Percentiles rank a stretch among this genome's conserved stretches.
Evolutionary conservation across 306 rosid genomes (phyloP).

Genomic region (Medicago lupulina): DNA sequence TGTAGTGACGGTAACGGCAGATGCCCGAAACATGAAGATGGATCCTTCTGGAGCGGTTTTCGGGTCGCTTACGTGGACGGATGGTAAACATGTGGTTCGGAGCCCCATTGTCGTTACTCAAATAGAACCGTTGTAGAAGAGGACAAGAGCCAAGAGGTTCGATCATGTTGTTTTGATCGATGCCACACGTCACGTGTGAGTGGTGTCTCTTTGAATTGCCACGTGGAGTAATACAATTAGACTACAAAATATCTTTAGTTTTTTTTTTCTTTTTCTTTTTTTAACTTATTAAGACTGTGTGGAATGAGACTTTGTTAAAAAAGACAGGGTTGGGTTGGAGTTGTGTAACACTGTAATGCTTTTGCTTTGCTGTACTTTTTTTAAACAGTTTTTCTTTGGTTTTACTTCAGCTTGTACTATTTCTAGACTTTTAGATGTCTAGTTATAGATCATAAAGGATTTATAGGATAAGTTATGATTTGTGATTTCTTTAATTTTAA

Average conservation of each 20-base stretch:
- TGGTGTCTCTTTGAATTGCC: conserved; percentile 6
- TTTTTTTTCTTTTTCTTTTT: not conserved
- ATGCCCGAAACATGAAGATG: conserved; percentile 52
- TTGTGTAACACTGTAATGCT: conserved; percentile 9
- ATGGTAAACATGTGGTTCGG: conserved; percentile 85
- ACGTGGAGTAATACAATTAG: conserved; percentile 18
- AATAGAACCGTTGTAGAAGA: conserved; percentile 62
- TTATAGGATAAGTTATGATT: conserved; percentile 24
- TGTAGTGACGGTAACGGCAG: conserved; percentile 62
- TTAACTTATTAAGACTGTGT: conserved; percentile 15
- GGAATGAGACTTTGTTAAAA: conserved; percentile 23
- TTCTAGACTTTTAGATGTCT: conserved; percentile 8
- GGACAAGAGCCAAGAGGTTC: not conserved
- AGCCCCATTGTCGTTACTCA: conserved; percentile 84
- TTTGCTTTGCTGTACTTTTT: conserved; percentile 14
- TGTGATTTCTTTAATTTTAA: not conserved
- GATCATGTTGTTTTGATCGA: conserved; percentile 58
- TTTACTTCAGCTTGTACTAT: conserved; percentile 28
- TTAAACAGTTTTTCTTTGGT: not conserved
- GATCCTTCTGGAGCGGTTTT: conserved; percentile 76
- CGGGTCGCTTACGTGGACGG: conserved; percentile 81
- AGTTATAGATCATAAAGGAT: not conserved
- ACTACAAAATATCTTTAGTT: conserved; percentile 1
- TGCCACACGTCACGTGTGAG: conserved; percentile 1
- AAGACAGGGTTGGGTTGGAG: not conserved